Evolutionary conservation across 1,284 basidiomycete genomes (phyloP).

Genomic region (Cryptococcus hybrid): DNA sequence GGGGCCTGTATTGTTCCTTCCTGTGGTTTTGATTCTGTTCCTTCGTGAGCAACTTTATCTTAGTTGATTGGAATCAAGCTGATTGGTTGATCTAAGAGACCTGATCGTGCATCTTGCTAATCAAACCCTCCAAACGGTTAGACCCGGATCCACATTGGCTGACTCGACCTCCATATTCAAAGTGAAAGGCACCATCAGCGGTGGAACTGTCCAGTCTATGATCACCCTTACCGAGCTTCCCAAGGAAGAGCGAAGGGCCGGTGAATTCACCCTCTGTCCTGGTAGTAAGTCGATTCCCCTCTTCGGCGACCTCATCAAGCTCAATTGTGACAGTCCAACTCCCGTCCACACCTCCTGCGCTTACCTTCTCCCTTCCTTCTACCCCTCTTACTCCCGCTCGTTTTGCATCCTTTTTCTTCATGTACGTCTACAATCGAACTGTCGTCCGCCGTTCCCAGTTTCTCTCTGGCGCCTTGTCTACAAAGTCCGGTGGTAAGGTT

Average conservation of each 20-base stretch:
- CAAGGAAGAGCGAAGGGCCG: conserved; percentile 46
- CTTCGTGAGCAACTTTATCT: conserved; percentile 52
- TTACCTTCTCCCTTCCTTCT: conserved; percentile 55
- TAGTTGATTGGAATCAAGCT: neutral
- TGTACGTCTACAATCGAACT: conserved; percentile 62
- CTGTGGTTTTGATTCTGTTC: conserved; percentile 70
- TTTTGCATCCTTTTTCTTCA: conserved; percentile 62
- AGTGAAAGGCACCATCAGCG: conserved; percentile 60
- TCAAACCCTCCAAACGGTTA: conserved; percentile 50
- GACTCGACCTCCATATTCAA: conserved; percentile 56
- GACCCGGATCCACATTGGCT: conserved; percentile 49
- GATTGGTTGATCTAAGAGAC: conserved; percentile 49
- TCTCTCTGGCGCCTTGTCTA: conserved; percentile 52
- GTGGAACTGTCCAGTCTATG: conserved; percentile 65
- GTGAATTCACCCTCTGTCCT: conserved; percentile 27
- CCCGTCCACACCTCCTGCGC: conserved; percentile 45
- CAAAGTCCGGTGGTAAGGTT: conserved; percentile 33
- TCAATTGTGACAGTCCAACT: neutral
- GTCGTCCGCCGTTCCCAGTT: conserved; percentile 78
- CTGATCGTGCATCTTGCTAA: conserved; percentile 60
- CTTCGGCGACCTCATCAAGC: neutral
- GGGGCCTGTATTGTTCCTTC: conserved; percentile 65
- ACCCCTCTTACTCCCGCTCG: conserved; percentile 50
- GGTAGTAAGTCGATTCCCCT: conserved; percentile 23
- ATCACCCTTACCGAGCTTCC: conserved; percentile 55